Base-by-base conservation (phyloP, 2,329 filamentous ascomycete species). In the Sporothrix curviconia region DNA sequence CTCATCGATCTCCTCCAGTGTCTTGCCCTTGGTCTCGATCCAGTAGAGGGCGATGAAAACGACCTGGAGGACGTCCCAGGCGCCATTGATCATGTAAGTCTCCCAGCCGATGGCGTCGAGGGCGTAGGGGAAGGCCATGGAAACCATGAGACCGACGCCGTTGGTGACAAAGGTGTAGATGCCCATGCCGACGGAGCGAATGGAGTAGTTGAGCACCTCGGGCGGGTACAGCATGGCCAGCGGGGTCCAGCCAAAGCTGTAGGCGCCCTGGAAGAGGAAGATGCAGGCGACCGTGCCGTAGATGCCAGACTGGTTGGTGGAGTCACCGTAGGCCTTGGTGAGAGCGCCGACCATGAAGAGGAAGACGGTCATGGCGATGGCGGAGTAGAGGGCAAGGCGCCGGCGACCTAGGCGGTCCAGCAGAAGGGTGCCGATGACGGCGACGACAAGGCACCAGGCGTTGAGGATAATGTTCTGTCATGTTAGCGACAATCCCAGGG, bases 231-330 rank as follows among this genome's bases (percentile, higher is more conserved):
- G 72, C 46, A 76, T 72, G 53, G 78, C 69, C 19, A 79, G 69
- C 55, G 75, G 74, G 19, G 76, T 77, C 71, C 74, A 78, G 25
- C 72, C 76, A 56, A 82, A 67, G 1, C 76, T 78, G 68, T 76
- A 83, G 24, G 78, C 71, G 58, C 77, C 75, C 1, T 76, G 77
- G 59, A 81, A 81, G 40, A 82, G 69, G 68, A 81, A 82, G 52
- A 81, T 76, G 64, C 80, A 76, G 22, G 76, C 77, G 15, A 82
- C 57, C 3, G 58, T 56, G 19, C 34, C 60, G 47, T 59, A 59
- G 43, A 51, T 47, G 1, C 56, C 59, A 8, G 59, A 60, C 15
- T 19, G 50, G 15, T 59, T 34, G 14, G 28, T 28, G 2, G 40
- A 42, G n/a, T 42, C 15, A 8, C 53, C 53, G 15, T 56, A 60